Base-by-base conservation (phyloP, 192 early-diverging fungal species). In the Chytriomyces hyalinus region DNA sequence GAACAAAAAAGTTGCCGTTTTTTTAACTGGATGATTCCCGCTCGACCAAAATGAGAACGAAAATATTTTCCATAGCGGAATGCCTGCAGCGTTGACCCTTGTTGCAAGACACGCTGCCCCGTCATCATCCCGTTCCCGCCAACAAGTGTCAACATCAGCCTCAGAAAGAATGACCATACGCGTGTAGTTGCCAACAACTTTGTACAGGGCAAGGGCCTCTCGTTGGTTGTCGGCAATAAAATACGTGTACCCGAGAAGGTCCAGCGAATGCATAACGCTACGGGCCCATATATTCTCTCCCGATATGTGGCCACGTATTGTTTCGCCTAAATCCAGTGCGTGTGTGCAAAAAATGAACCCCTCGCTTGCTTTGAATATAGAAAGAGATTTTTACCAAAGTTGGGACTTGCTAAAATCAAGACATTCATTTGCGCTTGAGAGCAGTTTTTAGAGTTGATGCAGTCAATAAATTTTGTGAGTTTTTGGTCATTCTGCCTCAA, bases 11-110 rank as follows among this genome's bases (percentile, higher is more conserved):
- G 36, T 36, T 0, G 36, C 36, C 36, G 36, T 36, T 36, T 65
- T 65, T 28, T 20, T 28, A 13, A 65, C 63, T 15, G 63, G 63
- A 43, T 65, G 63, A 26, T 13, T 15, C 15, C 26, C 20, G 26
- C 2, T 15, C 17, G 15, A 0, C 63, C 63, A 65, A 65, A 65
- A 65, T 26, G 17, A 13, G 26, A 65, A 65, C 1, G 17, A 22
- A 43, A 65, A 65, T 26, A 65, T 65, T 26, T 65, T 65, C 63
- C 63, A 65, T 13, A 65, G 1, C 1, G 63, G 63, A 65, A 65
- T 65, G 26, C 24, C 63, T 13, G 15, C 3, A 20, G 63, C 3
- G 6, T 65, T 13, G 11, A 1, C 1, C 2, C 3, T 15, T 15
- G 17, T 28, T 26, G 20, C 24, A 5, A 43, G 24, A 43, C 63